phyloP scores from a whole-genome alignment of 192 early-diverging fungal genomes.

The Bifiguratus adelaidae region DNA sequence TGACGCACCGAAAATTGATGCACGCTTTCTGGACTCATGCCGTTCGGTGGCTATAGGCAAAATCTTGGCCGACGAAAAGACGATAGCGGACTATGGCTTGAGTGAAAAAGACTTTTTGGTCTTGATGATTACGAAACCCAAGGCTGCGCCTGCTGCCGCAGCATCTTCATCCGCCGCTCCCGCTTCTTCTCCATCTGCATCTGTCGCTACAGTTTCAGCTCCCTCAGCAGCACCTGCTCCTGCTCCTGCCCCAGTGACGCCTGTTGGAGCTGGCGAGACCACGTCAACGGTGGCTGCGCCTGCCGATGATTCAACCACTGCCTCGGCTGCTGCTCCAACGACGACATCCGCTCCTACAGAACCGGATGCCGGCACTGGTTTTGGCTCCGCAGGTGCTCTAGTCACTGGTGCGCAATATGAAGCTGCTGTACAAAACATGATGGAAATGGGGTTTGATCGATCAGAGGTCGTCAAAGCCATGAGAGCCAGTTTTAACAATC shows the following conservation, averaged over 20 bases:
- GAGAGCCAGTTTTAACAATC: slow-evolving; percentile 96
- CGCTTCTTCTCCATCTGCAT: slow-evolving; percentile 8
- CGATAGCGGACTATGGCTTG: slow-evolving; percentile 65
- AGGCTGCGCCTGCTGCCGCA: slow-evolving; percentile 18
- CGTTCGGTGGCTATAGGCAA: slow-evolving; percentile 49
- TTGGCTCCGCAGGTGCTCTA: slow-evolving; percentile 7
- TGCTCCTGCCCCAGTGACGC: slow-evolving; percentile 21
- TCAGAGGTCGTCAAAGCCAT: slow-evolving; percentile 82
- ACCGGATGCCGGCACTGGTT: not conserved
- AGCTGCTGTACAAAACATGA: slow-evolving; percentile 74
- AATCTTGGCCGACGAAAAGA: slow-evolving; percentile 71
- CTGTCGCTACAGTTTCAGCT: slow-evolving; percentile 18
- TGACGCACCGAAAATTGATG: not conserved
- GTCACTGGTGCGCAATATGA: slow-evolving; percentile 74
- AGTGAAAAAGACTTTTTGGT: slow-evolving; percentile 92
- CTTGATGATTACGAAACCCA: slow-evolving; percentile 78
- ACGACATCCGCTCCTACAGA: slow-evolving; percentile 12
- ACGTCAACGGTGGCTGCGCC: slow-evolving; percentile 21
- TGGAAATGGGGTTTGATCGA: slow-evolving; percentile 92
- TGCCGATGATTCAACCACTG: slow-evolving; percentile 19
- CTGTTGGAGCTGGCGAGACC: slow-evolving; percentile 23
- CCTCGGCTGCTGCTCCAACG: slow-evolving; percentile 30
- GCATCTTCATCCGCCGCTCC: slow-evolving; percentile 9
- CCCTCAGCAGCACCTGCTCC: slow-evolving; percentile 25
- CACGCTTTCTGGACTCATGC: not conserved